A percentile compares a stretch with the other conserved stretches of the same genome.
phyloP scores from a whole-genome alignment of 2,329 filamentous ascomycete species.

The Fusarium penzigii region DNA sequence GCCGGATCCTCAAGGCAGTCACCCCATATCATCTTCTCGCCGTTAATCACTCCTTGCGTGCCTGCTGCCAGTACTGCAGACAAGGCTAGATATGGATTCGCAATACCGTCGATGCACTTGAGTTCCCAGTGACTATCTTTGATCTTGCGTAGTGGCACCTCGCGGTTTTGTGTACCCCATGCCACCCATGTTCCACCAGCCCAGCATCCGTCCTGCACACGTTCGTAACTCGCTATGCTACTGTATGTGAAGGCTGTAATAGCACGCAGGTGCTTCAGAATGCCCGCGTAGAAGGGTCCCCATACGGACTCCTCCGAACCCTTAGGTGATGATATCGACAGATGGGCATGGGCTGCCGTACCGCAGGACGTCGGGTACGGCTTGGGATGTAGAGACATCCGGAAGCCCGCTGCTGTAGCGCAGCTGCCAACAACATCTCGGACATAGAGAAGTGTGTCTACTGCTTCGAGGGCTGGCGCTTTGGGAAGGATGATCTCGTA shows the following conservation, averaged over 20 bases:
- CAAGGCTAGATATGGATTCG: conserved; percentile 71
- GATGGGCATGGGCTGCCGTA: conserved; percentile 69
- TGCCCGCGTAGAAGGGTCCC: conserved; percentile 69
- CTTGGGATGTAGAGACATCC: conserved; percentile 74
- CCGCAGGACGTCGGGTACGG: conserved; percentile 60
- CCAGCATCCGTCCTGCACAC: conserved; percentile 71
- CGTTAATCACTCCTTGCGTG: conserved; percentile 25
- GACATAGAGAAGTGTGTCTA: conserved; percentile 71
- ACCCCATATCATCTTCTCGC: conserved; percentile 44
- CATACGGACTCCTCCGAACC: conserved; percentile 48
- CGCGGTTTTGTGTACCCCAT: conserved; percentile 82
- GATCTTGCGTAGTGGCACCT: conserved; percentile 71
- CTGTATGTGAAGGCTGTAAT: conserved; percentile 71
- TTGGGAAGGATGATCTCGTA: conserved; percentile 75
- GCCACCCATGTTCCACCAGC: conserved; percentile 75
- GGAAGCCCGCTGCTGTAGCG: conserved; percentile 61
- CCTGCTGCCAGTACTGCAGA: conserved; percentile 36
- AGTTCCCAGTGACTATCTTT: conserved; percentile 73
- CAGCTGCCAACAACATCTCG: conserved; percentile 68
- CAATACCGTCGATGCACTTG: conserved; percentile 74
- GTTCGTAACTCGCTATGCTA: conserved; percentile 66
- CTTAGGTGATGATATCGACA: conserved; percentile 59
- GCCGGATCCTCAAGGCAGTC: conserved; percentile 60
- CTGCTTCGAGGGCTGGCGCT: conserved; percentile 62
- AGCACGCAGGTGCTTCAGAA: conserved; percentile 65